Conservation (phyloP, 805 yeast species). For the Isabelozyma pseudorhagii region DNA sequence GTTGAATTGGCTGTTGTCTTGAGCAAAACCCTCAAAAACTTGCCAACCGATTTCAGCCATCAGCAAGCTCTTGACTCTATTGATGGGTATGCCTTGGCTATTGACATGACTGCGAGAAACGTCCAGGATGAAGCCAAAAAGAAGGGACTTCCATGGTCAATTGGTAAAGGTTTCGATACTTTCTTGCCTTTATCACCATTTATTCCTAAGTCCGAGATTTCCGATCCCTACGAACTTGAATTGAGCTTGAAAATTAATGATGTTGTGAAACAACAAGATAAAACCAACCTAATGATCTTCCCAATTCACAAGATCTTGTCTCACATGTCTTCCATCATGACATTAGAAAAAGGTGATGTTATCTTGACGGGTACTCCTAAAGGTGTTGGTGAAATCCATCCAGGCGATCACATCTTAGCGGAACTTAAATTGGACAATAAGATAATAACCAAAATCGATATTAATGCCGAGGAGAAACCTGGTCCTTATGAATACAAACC, state of each 20-base stretch:
- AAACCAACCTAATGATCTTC: conserved; percentile 81
- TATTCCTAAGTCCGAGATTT: conserved; percentile 62
- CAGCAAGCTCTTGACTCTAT: conserved; percentile 74
- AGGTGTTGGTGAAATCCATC: conserved; percentile 83
- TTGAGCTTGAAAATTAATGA: conserved; percentile 70
- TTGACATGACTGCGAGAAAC: conserved; percentile 94
- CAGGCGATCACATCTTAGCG: conserved; percentile 79
- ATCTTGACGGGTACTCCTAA: conserved; percentile 96
- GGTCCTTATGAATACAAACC: conserved; percentile 41
- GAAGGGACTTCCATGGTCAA: conserved; percentile 95
- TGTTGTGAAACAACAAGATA: conserved; percentile 64
- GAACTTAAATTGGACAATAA: conserved; percentile 55
- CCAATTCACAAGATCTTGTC: conserved; percentile 77
- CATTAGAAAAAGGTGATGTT: conserved; percentile 85
- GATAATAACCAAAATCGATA: conserved; percentile 45
- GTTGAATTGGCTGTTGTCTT: conserved; percentile 84
- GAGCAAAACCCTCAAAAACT: conserved; percentile 59
- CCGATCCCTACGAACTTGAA: conserved; percentile 71
- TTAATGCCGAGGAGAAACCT: conserved; percentile 52
- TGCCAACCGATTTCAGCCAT: conserved; percentile 56
- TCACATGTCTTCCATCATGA: conserved; percentile 84
- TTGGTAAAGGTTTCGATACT: conserved; percentile 95
- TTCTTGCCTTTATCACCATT: conserved; percentile 82
- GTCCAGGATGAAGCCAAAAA: conserved; percentile 92
- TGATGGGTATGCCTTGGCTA: conserved; percentile 83